These are phyloP conservation scores for Theileria annulata DNA, from an alignment of 169 alveolate species.

Conservation along the genomic window DNA sequence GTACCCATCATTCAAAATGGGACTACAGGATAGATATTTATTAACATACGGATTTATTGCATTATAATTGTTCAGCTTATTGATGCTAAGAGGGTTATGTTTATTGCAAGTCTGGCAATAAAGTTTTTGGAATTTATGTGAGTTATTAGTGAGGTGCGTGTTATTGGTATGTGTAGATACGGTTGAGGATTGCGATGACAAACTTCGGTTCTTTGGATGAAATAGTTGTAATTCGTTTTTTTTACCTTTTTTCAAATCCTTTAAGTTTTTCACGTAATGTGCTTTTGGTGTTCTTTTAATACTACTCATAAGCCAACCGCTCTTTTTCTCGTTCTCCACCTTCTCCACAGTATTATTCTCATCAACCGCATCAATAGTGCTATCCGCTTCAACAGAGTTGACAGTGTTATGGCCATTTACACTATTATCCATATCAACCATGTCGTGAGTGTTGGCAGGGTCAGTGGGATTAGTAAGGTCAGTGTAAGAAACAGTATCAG, in stretches of 20 bases:
- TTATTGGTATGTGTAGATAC: neutral
- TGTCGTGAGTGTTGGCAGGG: neutral
- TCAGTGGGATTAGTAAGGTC: neutral
- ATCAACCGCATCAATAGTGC: neutral
- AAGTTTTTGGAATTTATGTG: neutral
- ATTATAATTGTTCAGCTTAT: neutral
- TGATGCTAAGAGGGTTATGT: neutral
- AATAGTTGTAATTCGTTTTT: neutral
- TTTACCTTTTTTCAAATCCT: neutral
- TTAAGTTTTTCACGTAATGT: neutral
- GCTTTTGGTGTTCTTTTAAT: neutral
- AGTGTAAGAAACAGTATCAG: neutral
- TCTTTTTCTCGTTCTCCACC: neutral
- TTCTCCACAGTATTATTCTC: neutral
- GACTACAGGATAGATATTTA: neutral
- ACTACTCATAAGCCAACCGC: conserved; percentile 6
- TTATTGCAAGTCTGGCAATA: neutral
- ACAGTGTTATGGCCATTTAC: no score
- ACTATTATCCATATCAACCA: neutral
- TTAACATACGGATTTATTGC: neutral
- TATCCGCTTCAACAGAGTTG: neutral
- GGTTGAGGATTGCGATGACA: conserved; percentile 7
- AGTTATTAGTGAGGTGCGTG: neutral
- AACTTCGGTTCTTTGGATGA: neutral
- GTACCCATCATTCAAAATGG: neutral